Evolutionary conservation across 495 filamentous ascomycete species (phyloP), one percentile per base, ranked within the genome.

Genomic region (Xylaria acuta): DNA sequence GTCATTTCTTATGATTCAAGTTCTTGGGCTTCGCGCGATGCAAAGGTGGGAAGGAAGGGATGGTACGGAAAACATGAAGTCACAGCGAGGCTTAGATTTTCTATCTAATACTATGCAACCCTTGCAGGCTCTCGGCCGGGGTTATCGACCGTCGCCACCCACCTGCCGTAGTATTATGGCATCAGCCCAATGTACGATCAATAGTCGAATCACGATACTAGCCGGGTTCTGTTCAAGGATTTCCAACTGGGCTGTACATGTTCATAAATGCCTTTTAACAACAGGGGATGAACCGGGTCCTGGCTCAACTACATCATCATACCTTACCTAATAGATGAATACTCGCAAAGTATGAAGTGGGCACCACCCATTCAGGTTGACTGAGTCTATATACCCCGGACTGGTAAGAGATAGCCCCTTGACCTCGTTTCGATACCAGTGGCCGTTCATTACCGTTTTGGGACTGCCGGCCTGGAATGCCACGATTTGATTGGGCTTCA

Each of bases 241-340:
- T 64, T 64, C 59, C 9, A 43, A 27, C 58, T 18, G 3, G 38
- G 36, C 60, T 36, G 18, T 18, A 45, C 43, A 45, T 20, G 45
- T 38, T 9, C 18, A 22, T 12, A 22, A 18, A 40, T 20, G 27
- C 69, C 40, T 22, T 51, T 30, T 7, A 59, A 63, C 62, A 67
- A 63, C 67, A 73, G 69, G 68, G 69, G 38, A 63, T 56, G 71
- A 53, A 64, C 51, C 67, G 27, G 72, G 41, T 18, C 40, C 70
- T 70, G 68, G 59, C 64, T 43, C 41, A 59, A 73, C 76, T 76
- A 74, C 74, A 78, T 78, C 74, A 75, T 75, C 64, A 25, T 40
- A 16, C 64, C 47, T 64, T 49, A 73, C 34, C 56, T 68, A 60
- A 34, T 60, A 25, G 49, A 68, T 63, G 51, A 62, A 70, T 59